Conservation (phyloP, 2,329 filamentous ascomycete species). For the Trichoderma atrobrunneum region DNA sequence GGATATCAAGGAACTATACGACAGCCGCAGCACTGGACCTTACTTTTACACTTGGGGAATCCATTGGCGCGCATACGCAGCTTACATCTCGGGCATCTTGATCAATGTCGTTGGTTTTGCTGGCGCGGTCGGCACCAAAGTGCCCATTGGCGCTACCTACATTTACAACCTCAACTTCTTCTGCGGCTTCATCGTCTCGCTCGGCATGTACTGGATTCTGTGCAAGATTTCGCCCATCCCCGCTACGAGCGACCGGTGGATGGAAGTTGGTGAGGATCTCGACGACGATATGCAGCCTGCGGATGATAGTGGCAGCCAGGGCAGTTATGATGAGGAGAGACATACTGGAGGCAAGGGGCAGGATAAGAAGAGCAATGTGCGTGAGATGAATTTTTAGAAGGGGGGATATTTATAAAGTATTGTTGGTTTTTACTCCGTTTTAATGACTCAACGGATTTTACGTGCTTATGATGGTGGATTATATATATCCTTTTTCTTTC, state of each 20-base stretch:
- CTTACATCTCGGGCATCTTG: slow-evolving; percentile 79
- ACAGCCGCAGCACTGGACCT: slow-evolving; percentile 59
- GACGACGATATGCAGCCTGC: slow-evolving; percentile 52
- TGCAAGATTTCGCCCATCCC: slow-evolving; percentile 70
- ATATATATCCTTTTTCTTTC: not conserved
- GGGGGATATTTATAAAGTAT: not conserved
- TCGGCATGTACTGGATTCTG: slow-evolving; percentile 64
- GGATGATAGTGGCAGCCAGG: slow-evolving; percentile 42
- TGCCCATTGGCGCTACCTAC: slow-evolving; percentile 77
- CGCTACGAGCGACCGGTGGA: slow-evolving; percentile 71
- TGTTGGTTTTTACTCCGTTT: not conserved
- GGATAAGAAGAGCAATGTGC: slow-evolving; percentile 2
- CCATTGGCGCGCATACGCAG: slow-evolving; percentile 79
- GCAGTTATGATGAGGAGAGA: slow-evolving; percentile 24
- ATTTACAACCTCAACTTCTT: slow-evolving; percentile 94
- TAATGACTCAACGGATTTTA: not conserved
- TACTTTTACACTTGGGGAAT: slow-evolving; percentile 75
- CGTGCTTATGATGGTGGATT: not conserved
- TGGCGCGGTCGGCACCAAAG: slow-evolving; percentile 67
- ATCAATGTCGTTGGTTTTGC: slow-evolving; percentile 92
- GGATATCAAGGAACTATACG: slow-evolving; percentile 75
- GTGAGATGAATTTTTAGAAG: not conserved
- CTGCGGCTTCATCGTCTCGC: slow-evolving; percentile 71
- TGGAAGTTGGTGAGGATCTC: slow-evolving; percentile 68
- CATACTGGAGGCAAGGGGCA: not conserved